A percentile compares a stretch with the other conserved stretches of the same genome.
Evolutionary conservation across 2,329 filamentous ascomycete genomes (phyloP).

Genomic region (Hymenoscyphus fraxineus): DNA sequence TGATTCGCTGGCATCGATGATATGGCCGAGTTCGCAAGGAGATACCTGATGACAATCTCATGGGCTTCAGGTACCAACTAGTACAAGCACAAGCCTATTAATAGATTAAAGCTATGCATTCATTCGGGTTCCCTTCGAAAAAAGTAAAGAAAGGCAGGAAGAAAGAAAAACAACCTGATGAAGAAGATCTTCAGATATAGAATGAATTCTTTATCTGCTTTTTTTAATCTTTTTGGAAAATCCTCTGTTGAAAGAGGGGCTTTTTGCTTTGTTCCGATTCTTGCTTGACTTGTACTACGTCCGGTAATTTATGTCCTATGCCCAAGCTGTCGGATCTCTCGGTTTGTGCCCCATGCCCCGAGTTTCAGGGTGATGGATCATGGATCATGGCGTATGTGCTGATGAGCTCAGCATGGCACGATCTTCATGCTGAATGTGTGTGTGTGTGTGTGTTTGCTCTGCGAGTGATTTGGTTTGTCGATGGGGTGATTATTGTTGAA

Average conservation of each 20-base stretch:
- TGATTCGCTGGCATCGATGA: no score
- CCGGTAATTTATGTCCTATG: not conserved
- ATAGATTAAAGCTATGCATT: not conserved
- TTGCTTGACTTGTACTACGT: not conserved
- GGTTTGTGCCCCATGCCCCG: not conserved
- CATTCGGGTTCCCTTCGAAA: not conserved
- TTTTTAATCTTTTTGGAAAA: not conserved
- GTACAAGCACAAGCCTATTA: not conserved
- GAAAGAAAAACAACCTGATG: not conserved
- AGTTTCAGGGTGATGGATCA: not conserved
- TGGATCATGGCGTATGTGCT: not conserved
- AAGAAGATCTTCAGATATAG: not conserved
- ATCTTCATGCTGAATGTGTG: not conserved
- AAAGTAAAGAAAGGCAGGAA: not conserved
- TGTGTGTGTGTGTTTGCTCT: not conserved
- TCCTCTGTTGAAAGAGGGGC: not conserved
- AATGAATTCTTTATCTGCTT: not conserved
- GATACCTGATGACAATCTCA: no score
- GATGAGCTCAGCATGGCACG: not conserved
- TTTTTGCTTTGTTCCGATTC: not conserved
- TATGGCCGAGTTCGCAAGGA: no score
- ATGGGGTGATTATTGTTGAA: no score
- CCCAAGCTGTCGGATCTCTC: not conserved
- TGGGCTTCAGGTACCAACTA: not conserved
- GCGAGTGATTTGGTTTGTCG: no score